Conservation (phyloP, 116 monocot species). For the Papilionanthe hybrid region DNA sequence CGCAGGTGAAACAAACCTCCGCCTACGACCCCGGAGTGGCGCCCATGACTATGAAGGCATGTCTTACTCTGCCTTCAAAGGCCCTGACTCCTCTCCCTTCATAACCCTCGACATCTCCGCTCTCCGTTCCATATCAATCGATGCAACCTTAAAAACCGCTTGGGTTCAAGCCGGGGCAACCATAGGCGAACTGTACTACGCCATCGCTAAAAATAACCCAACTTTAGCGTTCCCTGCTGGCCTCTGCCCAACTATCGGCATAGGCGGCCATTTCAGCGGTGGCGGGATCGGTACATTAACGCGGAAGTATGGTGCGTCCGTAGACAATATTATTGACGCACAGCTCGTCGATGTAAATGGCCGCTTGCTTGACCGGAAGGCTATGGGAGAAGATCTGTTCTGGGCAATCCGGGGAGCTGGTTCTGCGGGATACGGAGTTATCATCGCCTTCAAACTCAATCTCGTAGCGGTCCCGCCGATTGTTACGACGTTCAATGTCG, state of each 20-base stretch:
- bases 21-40: background rate
- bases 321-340: constrained; percentile 34
- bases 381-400: constrained; percentile 41
- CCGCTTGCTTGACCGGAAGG: constrained; percentile 15
- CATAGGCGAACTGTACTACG: constrained; percentile 37
- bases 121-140: constrained; percentile 18
- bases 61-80: constrained; percentile 23
- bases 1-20: constrained; percentile 8
- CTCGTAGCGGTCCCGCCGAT: constrained; percentile 26
- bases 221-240: constrained; percentile 29
- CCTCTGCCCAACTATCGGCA: constrained; percentile 28
- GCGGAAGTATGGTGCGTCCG: constrained; percentile 27
- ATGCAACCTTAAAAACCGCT: constrained; percentile 15
- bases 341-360: constrained; percentile 27
- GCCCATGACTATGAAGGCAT: constrained; percentile 44
- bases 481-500: constrained; percentile 22
- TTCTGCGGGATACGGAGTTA: constrained; percentile 33
- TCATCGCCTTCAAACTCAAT: constrained; percentile 23
- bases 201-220: background rate
- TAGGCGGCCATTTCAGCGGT: constrained; percentile 38
- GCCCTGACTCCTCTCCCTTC: background rate
- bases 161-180: constrained; percentile 45
- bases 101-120: constrained; percentile 23
- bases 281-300: constrained; percentile 27
- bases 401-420: constrained; percentile 49